A percentile compares a stretch with the other conserved stretches of the same genome.
Conservation (phyloP, 1,284 basidiomycete genomes). For the Heterobasidion annosum region DNA sequence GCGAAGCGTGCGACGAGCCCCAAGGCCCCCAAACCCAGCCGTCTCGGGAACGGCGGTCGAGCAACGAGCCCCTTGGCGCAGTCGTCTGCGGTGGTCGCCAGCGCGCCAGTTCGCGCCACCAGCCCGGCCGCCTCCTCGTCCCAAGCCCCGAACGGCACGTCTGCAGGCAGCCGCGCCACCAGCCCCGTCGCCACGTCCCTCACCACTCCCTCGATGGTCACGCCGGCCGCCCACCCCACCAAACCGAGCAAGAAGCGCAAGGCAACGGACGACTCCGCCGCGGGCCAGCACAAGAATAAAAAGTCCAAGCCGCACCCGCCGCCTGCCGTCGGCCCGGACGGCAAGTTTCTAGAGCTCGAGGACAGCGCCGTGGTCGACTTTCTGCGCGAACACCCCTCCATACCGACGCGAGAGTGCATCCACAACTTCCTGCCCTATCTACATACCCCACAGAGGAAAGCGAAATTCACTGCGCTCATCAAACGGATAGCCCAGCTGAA, state of each 20-base stretch:
- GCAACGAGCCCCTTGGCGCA: slow-evolving; percentile 45
- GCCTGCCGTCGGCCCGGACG: slow-evolving; percentile 25
- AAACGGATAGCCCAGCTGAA: slow-evolving; percentile 68
- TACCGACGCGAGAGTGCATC: slow-evolving; percentile 68
- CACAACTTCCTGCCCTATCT: slow-evolving; percentile 69
- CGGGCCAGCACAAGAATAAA: slow-evolving; percentile 44
- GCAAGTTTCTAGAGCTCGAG: slow-evolving; percentile 43
- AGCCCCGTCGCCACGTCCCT: not conserved
- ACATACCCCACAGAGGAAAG: slow-evolving; percentile 59
- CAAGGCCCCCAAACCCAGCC: slow-evolving; percentile 50
- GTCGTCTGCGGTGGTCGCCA: slow-evolving; percentile 17
- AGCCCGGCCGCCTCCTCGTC: slow-evolving; percentile 24
- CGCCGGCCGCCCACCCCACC: slow-evolving; percentile 10
- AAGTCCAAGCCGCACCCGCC: slow-evolving; percentile 46
- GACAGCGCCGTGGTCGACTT: slow-evolving; percentile 62
- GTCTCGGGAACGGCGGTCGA: slow-evolving; percentile 32
- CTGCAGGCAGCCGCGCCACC: slow-evolving; percentile 5
- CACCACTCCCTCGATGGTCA: not conserved
- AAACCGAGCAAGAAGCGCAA: slow-evolving; percentile 54
- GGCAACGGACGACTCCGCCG: slow-evolving; percentile 32
- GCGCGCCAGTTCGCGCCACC: slow-evolving; percentile 29
- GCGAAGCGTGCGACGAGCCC: slow-evolving; percentile 79
- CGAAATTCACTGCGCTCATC: slow-evolving; percentile 63
- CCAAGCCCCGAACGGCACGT: slow-evolving; percentile 10
- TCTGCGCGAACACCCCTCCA: slow-evolving; percentile 53